phyloP scores from a whole-genome alignment of 2,329 filamentous ascomycete genomes.

The Fusarium algeriense region DNA sequence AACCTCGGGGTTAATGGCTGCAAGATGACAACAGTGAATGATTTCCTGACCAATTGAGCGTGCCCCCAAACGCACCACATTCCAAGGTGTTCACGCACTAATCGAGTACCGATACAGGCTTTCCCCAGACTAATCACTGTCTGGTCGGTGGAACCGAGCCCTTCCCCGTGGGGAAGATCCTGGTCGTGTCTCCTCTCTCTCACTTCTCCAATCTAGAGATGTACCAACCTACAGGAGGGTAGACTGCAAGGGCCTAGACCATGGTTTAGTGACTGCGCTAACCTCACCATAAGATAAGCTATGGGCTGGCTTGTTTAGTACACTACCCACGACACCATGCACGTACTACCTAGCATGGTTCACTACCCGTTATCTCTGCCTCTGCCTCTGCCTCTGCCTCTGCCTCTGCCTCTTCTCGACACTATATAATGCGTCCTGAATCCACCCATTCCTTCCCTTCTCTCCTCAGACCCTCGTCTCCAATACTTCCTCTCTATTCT shows the following conservation, averaged over 20 bases:
- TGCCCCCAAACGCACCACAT: constrained; percentile 4
- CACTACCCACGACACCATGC: constrained; percentile 8
- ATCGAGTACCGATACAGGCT: constrained; percentile 4
- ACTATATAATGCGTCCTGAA: constrained; percentile 28
- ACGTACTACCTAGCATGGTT: not conserved
- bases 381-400: not conserved
- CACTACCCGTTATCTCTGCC: constrained; percentile 15
- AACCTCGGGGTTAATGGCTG: not conserved
- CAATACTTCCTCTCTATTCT: not conserved
- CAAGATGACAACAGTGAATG: constrained; percentile 12
- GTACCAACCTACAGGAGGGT: not conserved
- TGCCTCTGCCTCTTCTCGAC: not conserved
- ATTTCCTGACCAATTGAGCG: constrained; percentile 9
- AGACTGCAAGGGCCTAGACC: constrained; percentile 11
- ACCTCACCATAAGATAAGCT: constrained; percentile 16
- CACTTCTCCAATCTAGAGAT: not conserved
- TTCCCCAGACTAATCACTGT: not conserved
- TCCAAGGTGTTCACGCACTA: constrained; percentile 2
- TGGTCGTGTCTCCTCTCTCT: not conserved
- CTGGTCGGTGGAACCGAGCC: constrained; percentile 17
- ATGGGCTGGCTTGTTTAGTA: not conserved
- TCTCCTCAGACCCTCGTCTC: constrained; percentile 5
- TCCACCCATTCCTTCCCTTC: constrained; percentile 1
- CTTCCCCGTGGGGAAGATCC: constrained; percentile 31
- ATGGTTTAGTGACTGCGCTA: not conserved